Percentiles rank a stretch among this genome's conserved stretches.
These are phyloP conservation scores for Cenchrus purpureus DNA, from an alignment of 176 grass and related monocot genomes.

Conservation along the genomic window DNA sequence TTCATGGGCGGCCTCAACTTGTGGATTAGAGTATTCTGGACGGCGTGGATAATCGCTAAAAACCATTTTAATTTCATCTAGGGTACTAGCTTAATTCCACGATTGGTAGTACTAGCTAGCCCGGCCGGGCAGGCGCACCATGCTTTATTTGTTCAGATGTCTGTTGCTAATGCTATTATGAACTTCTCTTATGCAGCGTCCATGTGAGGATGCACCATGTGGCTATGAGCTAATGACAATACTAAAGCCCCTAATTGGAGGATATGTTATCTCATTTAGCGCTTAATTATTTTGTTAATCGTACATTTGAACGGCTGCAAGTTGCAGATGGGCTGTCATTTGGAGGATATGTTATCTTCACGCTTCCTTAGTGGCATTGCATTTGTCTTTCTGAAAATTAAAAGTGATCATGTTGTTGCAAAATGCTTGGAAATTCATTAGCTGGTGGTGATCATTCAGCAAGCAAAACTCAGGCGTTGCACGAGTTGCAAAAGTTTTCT, in stretches of 20 bases:
- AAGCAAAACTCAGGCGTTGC: neutral
- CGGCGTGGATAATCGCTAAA: conserved; percentile 52
- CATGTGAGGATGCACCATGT: conserved; percentile 24
- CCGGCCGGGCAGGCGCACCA: conserved; percentile 61
- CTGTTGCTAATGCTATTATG: conserved; percentile 17
- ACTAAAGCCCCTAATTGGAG: neutral
- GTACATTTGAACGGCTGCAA: neutral
- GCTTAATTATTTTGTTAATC: neutral
- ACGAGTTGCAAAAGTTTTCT: neutral
- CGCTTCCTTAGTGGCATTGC: neutral
- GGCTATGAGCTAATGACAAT: neutral
- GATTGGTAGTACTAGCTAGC: conserved; percentile 35
- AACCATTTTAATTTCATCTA: conserved; percentile 19
- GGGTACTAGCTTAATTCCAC: conserved; percentile 37
- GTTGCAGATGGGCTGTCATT: neutral
- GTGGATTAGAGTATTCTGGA: conserved; percentile 59
- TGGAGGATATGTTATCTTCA: conserved; percentile 8
- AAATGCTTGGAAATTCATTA: neutral
- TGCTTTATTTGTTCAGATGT: conserved; percentile 54
- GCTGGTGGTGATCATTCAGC: neutral
- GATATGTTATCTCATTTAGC: conserved; percentile 33
- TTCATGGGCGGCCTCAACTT: conserved; percentile 33
- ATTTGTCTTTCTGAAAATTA: neutral
- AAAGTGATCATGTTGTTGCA: neutral
- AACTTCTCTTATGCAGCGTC: neutral